These are phyloP conservation scores for Paratrimastix pyriformis DNA, from an alignment of 78 protist genomes.

Conservation along the genomic window DNA sequence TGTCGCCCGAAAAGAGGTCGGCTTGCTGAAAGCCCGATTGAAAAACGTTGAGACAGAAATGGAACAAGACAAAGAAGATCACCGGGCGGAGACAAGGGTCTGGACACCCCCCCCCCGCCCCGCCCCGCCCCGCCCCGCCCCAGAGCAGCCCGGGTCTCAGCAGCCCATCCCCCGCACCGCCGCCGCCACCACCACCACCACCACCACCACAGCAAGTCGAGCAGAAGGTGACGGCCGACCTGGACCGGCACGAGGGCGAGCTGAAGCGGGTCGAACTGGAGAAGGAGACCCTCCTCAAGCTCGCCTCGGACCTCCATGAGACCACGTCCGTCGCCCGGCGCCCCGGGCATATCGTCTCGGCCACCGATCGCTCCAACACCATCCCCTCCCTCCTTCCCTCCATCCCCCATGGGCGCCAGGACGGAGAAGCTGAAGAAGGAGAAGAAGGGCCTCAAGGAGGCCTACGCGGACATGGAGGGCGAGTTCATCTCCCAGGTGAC, in stretches of 20 bases:
- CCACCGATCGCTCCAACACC: too few relatives aligned
- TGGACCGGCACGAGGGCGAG: constrained; percentile 48
- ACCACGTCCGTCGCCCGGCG: neutral
- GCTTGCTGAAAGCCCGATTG: too few relatives aligned
- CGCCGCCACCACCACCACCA: too few relatives aligned
- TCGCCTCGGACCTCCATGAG: neutral
- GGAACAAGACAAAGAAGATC: constrained; percentile 30
- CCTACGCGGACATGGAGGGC: too few relatives aligned
- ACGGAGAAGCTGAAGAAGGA: constrained; percentile 18
- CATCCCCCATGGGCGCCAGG: neutral
- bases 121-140: constrained; percentile 2
- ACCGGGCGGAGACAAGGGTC: neutral
- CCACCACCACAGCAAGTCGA: constrained; percentile 26
- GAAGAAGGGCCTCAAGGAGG: too few relatives aligned
- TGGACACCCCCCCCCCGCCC: neutral
- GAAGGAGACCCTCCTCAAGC: neutral
- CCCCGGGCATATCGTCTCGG: too few relatives aligned
- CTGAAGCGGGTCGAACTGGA: constrained; percentile 32
- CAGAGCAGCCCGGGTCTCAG: constrained; percentile 7
- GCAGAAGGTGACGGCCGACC: constrained; percentile 25
- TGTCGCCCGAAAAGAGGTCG: too few relatives aligned
- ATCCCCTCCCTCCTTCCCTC: neutral
- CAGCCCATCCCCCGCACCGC: too few relatives aligned
- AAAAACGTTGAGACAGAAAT: constrained; percentile 38
- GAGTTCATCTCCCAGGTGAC: too few relatives aligned